Base-by-base conservation (phyloP, 1,284 basidiomycete genomes). In the Cerioporus squamosus region DNA sequence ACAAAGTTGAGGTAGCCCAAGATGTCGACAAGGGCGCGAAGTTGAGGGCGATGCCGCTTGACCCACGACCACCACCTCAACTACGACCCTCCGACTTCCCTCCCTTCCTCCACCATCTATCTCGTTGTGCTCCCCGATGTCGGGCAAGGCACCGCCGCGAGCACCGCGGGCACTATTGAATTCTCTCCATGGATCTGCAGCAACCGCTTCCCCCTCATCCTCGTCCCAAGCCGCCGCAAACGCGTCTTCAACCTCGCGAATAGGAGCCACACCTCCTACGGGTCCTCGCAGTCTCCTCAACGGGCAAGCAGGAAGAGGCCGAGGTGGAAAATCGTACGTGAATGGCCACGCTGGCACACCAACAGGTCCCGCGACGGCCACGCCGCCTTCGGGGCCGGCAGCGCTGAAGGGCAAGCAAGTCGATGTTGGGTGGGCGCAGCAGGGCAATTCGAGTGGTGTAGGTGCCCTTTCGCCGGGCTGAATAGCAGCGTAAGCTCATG, bases 141-240 rank as follows among this genome's bases (percentile, higher is more conserved):
- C 88, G 72, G 87, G 88, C 68, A 90, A 87, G 77, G 85, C 82
- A 52, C 88, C 88, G 66, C 88, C 88, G 64, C 82, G 79, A 66
- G 88, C 88, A 59, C 88, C 88, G 52, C 77, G 88, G 61, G 88
- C 88, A 44, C 77, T 91, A 60, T 68, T 85, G 56, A 81, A 79
- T 63, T 75, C 79, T 42, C 59, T 81, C 18, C 74, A 73, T 54
- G 67, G 67, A 48, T 63, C 72, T 40, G 55, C 65, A 55, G 65
- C 59, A 49, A 62, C 67, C 33, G n/a, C 55, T 49, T 49, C 55
- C 29, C 43, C 26, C 42, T 40, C 50, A 52, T 60, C 65, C 29
- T 63, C 71, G 20, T 63, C 68, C 44, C 45, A 66, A 47, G 51
- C 70, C 57, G 55, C 68, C 24, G 43, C 69, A 67, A 64, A 62